Base-by-base conservation (phyloP, 1,284 basidiomycete genomes). In the Heliocybe sulcata region DNA sequence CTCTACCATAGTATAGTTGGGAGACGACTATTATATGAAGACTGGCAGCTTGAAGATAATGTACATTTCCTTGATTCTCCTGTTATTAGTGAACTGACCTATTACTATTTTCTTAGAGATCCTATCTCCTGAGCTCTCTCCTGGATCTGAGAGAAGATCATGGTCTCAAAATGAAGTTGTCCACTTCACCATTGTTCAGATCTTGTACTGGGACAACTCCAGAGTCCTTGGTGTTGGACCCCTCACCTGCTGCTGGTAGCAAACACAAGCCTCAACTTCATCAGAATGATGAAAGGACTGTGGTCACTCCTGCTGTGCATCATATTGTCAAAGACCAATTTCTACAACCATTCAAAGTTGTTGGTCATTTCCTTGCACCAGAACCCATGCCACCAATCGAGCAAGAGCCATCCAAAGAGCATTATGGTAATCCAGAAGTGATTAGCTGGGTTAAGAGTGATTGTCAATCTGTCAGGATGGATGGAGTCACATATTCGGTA, bases 401-500 rank as follows among this genome's bases (percentile, higher is more conserved):
- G n/a, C 6, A 20, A 25, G 11, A 29, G 22, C 12, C 8, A 6
- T n/a, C 47, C 6, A 49, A 20, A 26, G 63, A 72, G 9, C 81
- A 85, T 58, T 60, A 71, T 25, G 60, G 67, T 1, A 72, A 82
- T 59, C 82, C 82, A 1, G 50, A 62, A 22, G 68, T 64, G 9
- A 74, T 85, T 52, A 61, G 66, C 23, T 86, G 83, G 83, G 73
- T 74, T 8, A 25, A 25, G 47, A 11, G 22, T n/a, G 58, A 72
- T 31, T 87, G 77, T 57, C 52, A 55, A 16, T 75, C 72, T 35
- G 76, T 82, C 2, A 64, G 58, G 3, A 71, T 87, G 51, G 85
- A 87, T 58, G 80, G 77, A 2, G 74, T 73, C 3, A 55, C 65
- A 27, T 87, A 88, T 63, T 61, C 64, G 20, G 85, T 83, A 62